Evolutionary conservation across 306 rosid species (phyloP), one percentile per base, ranked within the genome.

Genomic region (Betula pendula): DNA sequence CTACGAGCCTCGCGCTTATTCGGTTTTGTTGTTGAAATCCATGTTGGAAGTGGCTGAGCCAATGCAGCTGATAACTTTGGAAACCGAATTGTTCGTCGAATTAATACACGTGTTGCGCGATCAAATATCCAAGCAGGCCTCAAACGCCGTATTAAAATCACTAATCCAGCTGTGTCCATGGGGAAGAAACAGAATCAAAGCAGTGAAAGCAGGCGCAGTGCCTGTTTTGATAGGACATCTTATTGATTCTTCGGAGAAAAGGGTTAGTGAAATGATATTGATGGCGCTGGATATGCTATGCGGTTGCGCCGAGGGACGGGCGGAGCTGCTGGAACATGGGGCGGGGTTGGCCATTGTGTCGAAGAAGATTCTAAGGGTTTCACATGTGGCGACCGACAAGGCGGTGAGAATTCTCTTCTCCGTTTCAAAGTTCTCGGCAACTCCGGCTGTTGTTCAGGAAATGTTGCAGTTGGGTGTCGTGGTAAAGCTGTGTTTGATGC

Each of bases 401-500:
- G 33, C 33, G 33, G 33, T 29, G 33, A 29, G 33, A 29, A 29
- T 29, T 29, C 33, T 29, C 2, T 29, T 29, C 2, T 29, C 33
- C 2, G 65, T 94, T n/a, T 81, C 91, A 0, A 87, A 80, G 65
- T 87, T 68, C 67, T 91, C 97, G 0, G 93, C 87, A 0, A 83
- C 86, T 5, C 65, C 83, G 0, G 29, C 19, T n/a, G 90, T 92
- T 13, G 62, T 90, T 67, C 91, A 78, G 53, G 98, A 94, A 33
- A 94, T 94, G 98, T 0, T 87, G 85, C 78, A 84, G 52, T 8
- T 90, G 4, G 98, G 98, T 6, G 86, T 90, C 14, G 97, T 90
- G 72, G 91, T 90, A 0, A 94, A 90, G 79, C 84, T 94, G 0
- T 90, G 96, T 65, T 77, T 94, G 83, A 82, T 89, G 47, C 85